Evolutionary conservation across 2,329 filamentous ascomycete genomes (phyloP).

Genomic region (Pseudocercospora fijiensis): DNA sequence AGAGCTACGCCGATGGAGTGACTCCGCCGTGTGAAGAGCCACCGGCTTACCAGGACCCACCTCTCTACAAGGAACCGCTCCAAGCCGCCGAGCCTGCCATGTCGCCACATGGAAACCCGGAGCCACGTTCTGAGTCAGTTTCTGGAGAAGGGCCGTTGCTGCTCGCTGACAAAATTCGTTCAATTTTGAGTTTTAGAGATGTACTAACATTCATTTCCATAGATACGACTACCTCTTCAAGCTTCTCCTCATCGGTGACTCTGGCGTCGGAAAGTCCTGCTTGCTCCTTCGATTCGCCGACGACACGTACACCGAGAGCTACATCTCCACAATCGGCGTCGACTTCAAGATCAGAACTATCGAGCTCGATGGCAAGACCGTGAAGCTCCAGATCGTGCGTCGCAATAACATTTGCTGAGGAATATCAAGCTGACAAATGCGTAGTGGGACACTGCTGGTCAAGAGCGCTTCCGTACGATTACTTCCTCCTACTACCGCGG

Average conservation of each 20-base stretch:
- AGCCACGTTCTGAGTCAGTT: neutral
- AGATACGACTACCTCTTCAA: slow-evolving; percentile 99
- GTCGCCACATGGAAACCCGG: neutral
- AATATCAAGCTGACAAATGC: slow-evolving; percentile 15
- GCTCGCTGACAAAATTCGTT: neutral
- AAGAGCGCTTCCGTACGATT: slow-evolving; percentile 99
- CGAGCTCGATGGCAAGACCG: slow-evolving; percentile 98
- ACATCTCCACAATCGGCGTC: slow-evolving; percentile 99
- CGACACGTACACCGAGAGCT: slow-evolving; percentile 98
- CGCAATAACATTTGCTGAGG: neutral
- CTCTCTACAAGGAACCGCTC: neutral
- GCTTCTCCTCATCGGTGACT: slow-evolving; percentile 99
- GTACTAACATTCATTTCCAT: slow-evolving; percentile 20
- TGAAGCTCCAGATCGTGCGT: slow-evolving; percentile 98
- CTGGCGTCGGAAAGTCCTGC: slow-evolving; percentile 99
- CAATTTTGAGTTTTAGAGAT: neutral
- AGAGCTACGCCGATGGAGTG: neutral
- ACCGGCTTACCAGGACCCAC: neutral
- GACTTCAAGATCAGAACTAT: slow-evolving; percentile 99
- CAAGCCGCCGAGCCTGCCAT: neutral
- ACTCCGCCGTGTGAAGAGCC: neutral
- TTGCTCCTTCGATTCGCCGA: slow-evolving; percentile 96
- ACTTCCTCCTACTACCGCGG: slow-evolving; percentile 99
- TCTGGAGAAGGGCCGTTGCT: neutral
- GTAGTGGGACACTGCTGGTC: slow-evolving; percentile 98